These are phyloP conservation scores for Penicillium frequentans DNA, from an alignment of 2,329 filamentous ascomycete species.

Conservation along the genomic window DNA sequence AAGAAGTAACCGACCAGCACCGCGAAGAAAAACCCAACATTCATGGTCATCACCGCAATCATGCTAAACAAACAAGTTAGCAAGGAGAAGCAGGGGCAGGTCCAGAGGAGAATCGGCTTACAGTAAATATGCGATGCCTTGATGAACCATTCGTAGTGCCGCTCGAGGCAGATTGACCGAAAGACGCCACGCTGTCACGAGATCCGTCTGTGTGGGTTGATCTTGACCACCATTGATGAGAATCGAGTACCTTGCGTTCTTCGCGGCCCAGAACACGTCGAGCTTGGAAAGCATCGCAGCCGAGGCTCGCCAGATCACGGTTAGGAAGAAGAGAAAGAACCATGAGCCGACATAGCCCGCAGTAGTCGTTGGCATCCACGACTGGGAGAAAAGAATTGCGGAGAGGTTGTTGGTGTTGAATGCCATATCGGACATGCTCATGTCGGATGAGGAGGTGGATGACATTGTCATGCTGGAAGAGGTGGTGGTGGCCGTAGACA, in stretches of 20 bases:
- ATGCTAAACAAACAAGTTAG: background rate
- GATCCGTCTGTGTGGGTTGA: background rate
- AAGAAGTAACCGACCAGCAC: slow-evolving; percentile 9
- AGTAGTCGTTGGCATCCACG: slow-evolving; percentile 6
- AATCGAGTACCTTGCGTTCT: slow-evolving; percentile 3
- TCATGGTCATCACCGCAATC: slow-evolving; percentile 14
- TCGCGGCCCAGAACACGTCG: slow-evolving; percentile 4
- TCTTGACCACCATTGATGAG: slow-evolving; percentile 7
- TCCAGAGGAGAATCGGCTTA: background rate
- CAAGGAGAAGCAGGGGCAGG: too few relatives aligned
- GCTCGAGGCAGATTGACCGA: slow-evolving; percentile 10
- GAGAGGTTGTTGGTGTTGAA: slow-evolving; percentile 7
- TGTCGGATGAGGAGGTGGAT: background rate
- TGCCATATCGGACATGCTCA: slow-evolving; percentile 3
- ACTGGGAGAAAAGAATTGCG: background rate
- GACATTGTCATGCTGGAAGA: slow-evolving; percentile 2
- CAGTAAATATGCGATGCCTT: slow-evolving; percentile 9
- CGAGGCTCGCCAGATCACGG: slow-evolving; percentile 3
- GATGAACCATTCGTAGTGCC: slow-evolving; percentile 3
- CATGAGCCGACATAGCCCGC: slow-evolving; percentile 4
- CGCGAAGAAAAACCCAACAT: slow-evolving; percentile 10
- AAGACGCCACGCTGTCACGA: slow-evolving; percentile 2
- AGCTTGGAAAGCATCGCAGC: background rate
- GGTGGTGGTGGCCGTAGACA: slow-evolving; percentile 2
- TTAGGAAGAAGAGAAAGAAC: slow-evolving; percentile 8